These are phyloP conservation scores for Chlorokybus atmophyticus DNA, from an alignment of 139 green algal genomes.

Conservation along the genomic window DNA sequence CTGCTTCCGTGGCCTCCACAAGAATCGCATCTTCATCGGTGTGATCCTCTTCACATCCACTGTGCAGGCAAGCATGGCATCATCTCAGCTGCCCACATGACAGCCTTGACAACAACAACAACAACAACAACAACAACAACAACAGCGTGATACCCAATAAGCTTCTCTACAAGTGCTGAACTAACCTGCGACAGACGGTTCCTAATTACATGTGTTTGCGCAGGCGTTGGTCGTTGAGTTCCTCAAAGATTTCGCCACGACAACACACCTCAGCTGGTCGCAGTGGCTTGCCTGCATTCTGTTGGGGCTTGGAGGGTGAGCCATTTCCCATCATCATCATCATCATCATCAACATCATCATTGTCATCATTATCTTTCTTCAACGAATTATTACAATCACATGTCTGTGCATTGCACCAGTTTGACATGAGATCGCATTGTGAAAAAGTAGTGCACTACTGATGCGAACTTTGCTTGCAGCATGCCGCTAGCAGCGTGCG, in stretches of 20 bases:
- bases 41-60: conserved; percentile 21
- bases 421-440: no score
- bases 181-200: conserved; percentile 9
- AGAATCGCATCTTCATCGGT: conserved; percentile 23
- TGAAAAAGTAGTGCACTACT: no score
- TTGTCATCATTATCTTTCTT: no score
- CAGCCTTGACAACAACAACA: no score
- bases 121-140: not conserved
- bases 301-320: no score
- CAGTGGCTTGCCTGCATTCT: conserved; percentile 22
- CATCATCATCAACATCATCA: no score
- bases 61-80: conserved; percentile 18
- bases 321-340: no score
- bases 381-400: no score
- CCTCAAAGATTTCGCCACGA: conserved; percentile 14
- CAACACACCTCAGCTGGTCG: conserved; percentile 1
- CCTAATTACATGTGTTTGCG: conserved; percentile 1
- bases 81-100: no score
- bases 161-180: conserved; percentile 21
- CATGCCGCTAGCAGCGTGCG: no score
- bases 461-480: no score
- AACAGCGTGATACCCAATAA: conserved; percentile 8
- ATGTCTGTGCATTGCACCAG: no score
- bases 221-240: conserved; percentile 20
- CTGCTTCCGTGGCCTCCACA: conserved; percentile 22